Conservation (phyloP, 208 protist species). For the Acanthamoeba polyphaga region DNA sequence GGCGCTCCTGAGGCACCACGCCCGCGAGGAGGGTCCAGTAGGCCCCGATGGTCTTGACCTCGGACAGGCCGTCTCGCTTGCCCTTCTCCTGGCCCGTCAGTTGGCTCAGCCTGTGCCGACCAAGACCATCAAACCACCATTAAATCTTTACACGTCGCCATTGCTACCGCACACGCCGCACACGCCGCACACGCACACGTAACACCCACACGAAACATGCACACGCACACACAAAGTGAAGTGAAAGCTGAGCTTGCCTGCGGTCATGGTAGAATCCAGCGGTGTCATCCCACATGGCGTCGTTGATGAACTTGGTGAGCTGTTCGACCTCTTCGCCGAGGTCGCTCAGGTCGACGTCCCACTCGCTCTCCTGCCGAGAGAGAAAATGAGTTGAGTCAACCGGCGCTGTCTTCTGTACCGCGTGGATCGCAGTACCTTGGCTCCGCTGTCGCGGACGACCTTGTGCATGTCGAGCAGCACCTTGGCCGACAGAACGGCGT, state of each 20-base stretch:
- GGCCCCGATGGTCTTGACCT: constrained; percentile 54
- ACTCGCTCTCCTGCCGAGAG: background rate
- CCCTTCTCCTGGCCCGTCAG: background rate
- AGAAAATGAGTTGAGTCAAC: too few relatives aligned
- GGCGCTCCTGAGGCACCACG: background rate
- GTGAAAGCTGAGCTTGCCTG: background rate
- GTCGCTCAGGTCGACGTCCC: constrained; percentile 24
- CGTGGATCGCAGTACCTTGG: too few relatives aligned
- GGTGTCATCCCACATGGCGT: constrained; percentile 54
- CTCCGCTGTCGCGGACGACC: background rate
- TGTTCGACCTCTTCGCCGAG: constrained; percentile 26
- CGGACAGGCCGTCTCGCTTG: background rate
- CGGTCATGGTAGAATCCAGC: constrained; percentile 31
- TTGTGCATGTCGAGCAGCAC: constrained; percentile 63
- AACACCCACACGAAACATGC: too few relatives aligned
- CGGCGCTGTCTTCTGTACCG: too few relatives aligned
- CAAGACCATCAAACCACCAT: background rate
- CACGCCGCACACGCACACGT: background rate
- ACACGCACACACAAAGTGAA: too few relatives aligned
- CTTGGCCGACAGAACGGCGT: constrained; percentile 27
- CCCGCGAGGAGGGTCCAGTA: constrained; percentile 58
- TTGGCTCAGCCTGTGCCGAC: background rate
- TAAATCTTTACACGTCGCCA: too few relatives aligned
- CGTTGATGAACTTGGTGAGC: constrained; percentile 29
- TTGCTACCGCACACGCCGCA: too few relatives aligned